These are phyloP conservation scores for Penicillium vulpinum DNA, from an alignment of 2,329 filamentous ascomycete genomes.

Conservation along the genomic window DNA sequence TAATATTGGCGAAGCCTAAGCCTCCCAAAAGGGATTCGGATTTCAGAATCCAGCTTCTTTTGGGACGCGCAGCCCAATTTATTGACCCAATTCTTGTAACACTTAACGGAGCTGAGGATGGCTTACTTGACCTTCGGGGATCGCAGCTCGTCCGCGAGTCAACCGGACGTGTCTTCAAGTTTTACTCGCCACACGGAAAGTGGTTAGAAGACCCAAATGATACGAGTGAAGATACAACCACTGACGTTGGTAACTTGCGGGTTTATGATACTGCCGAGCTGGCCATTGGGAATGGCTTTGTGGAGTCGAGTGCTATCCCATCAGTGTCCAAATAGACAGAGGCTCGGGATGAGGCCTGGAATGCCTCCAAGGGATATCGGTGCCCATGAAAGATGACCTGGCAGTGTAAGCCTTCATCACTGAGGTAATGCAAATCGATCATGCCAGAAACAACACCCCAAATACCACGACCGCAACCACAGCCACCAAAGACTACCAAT, in stretches of 20 bases:
- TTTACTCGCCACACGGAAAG: slow-evolving; percentile 25
- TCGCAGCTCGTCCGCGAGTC: slow-evolving; percentile 14
- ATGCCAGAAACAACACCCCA: not conserved
- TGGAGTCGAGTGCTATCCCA: not conserved
- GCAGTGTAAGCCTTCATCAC: not conserved
- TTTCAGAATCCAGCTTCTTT: slow-evolving; percentile 11
- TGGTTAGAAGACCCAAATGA: slow-evolving; percentile 17
- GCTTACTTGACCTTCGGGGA: slow-evolving; percentile 3
- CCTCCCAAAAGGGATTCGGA: not conserved
- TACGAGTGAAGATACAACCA: not conserved
- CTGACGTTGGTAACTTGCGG: slow-evolving; percentile 13
- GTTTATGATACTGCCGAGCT: not conserved
- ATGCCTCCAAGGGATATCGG: not conserved
- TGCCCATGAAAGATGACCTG: not conserved
- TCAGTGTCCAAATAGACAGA: not conserved
- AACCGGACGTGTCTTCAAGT: slow-evolving; percentile 19
- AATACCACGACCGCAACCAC: too few species aligned
- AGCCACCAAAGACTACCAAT: not conserved
- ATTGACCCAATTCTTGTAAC: slow-evolving; percentile 28
- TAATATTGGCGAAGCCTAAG: slow-evolving; percentile 21
- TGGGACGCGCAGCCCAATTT: slow-evolving; percentile 16
- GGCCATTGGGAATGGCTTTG: slow-evolving; percentile 19
- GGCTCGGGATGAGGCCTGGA: not conserved
- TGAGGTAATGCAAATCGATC: not conserved
- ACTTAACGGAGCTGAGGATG: not conserved